Evolutionary conservation across 768 basidiomycete species (phyloP), one percentile per base, ranked within the genome.

Genomic region (Leccinum ochraceum): DNA sequence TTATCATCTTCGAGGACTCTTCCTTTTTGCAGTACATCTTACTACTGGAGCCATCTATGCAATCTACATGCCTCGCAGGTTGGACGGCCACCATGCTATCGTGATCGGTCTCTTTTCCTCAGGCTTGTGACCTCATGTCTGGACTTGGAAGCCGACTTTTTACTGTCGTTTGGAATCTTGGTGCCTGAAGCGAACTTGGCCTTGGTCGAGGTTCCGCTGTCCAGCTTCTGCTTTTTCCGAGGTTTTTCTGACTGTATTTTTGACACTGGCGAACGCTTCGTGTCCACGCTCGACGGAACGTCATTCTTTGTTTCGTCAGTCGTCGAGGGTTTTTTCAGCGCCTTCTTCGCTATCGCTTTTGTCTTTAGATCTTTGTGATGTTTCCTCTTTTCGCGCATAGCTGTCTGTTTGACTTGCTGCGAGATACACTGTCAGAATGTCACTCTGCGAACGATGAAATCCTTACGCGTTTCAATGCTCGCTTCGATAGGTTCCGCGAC

Each of bases 401-500:
- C 68, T 6, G 67, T 77, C 48, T 78, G 74, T 59, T 81, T 82
- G 9, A 76, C 80, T 77, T 79, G 80, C 84, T 87, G 64, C 37
- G 44, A 53, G 60, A 46, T 57, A 28, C 51, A 28, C 37, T 17
- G 36, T 61, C 49, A 59, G 30, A 10, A 42, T 39, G 44, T 32
- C 17, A 7, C 3, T 36, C 17, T 11, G 24, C n/a, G 13, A 46
- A 48, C 48, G 42, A 52, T 42, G 60, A 4, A 49, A 13, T 20
- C n/a, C 80, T 24, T 66, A 87, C 90, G 74, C 85, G 81, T 72
- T 88, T 90, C 62, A 82, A 74, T 4, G 82, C 82, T 53, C 88
- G 81, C 65, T 84, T 89, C 2, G 88, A 90, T 63, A 72, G 46
- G 62, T 70, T 36, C 65, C 66, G 64, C 8, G 69, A 60, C 28